A percentile compares a stretch with the other conserved stretches of the same genome.
phyloP scores from a whole-genome alignment of 2,329 filamentous ascomycete species.

The Thelonectria rubi region DNA sequence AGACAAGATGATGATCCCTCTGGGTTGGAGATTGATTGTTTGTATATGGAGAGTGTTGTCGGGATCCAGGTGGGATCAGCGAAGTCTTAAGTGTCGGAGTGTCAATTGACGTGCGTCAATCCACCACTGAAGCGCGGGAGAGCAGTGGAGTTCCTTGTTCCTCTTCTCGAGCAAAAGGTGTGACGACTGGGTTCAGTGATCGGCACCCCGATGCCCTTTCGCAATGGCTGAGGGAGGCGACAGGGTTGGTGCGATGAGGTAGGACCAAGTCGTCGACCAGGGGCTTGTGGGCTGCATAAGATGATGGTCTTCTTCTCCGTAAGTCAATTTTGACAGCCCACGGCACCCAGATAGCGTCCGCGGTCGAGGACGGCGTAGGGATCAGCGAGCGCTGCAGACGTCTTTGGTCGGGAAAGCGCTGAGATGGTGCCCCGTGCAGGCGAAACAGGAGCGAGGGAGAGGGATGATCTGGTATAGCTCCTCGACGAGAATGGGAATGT shows the following conservation, averaged over 20 bases:
- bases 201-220: slow-evolving; percentile 63
- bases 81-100: slow-evolving; percentile 65
- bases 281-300: slow-evolving; percentile 48
- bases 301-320: slow-evolving; percentile 40
- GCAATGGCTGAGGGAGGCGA: slow-evolving; percentile 57
- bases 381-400: slow-evolving; percentile 38
- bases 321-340: slow-evolving; percentile 43
- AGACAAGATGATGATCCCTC: slow-evolving; percentile 50
- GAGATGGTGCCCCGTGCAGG: slow-evolving; percentile 19
- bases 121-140: slow-evolving; percentile 50
- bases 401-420: slow-evolving; percentile 32
- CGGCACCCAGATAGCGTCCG: slow-evolving; percentile 43
- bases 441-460: slow-evolving; percentile 16
- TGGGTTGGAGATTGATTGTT: slow-evolving; percentile 40
- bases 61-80: slow-evolving; percentile 62
- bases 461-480: slow-evolving; percentile 9
- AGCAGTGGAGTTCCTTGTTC: slow-evolving; percentile 49
- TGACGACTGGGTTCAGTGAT: slow-evolving; percentile 65
- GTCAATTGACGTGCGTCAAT: slow-evolving; percentile 53
- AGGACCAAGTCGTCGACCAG: slow-evolving; percentile 48
- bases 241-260: slow-evolving; percentile 56
- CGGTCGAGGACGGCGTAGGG: slow-evolving; percentile 38
- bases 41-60: slow-evolving; percentile 45
- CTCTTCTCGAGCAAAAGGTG: slow-evolving; percentile 48
- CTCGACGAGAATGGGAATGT: slow-evolving; percentile 16